Percentiles rank a stretch among this genome's conserved stretches.
Conservation (phyloP, 2,329 filamentous ascomycete genomes). For the Fusarium burgessii region DNA sequence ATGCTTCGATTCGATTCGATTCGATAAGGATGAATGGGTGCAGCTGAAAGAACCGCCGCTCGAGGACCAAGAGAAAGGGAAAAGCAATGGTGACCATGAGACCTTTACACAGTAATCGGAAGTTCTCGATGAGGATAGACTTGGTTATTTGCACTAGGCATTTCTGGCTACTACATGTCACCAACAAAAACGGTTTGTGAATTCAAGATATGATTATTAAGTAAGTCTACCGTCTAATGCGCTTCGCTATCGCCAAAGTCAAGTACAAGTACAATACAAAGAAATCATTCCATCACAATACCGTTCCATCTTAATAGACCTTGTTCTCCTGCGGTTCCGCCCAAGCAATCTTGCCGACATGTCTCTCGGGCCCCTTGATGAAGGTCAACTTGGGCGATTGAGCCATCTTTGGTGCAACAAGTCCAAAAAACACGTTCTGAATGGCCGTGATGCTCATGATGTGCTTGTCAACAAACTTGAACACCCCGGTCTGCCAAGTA, state of each 20-base stretch:
- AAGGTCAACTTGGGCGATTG: slow-evolving; percentile 15
- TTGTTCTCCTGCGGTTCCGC: background rate
- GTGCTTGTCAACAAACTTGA: slow-evolving; percentile 33
- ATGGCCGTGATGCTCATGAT: slow-evolving; percentile 14
- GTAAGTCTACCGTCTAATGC: background rate
- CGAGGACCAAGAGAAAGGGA: too few species aligned
- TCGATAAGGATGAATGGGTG: background rate
- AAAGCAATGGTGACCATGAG: too few species aligned
- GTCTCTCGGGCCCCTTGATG: background rate
- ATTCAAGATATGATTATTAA: background rate
- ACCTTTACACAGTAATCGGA: too few species aligned
- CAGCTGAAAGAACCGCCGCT: too few species aligned
- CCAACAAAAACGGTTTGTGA: accelerated
- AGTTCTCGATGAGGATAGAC: too few species aligned
- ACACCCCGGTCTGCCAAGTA: slow-evolving; percentile 28
- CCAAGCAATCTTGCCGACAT: slow-evolving; percentile 2
- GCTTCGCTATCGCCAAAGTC: background rate
- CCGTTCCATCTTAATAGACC: background rate
- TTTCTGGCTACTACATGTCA: accelerated
- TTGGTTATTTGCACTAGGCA: background rate
- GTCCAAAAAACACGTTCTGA: slow-evolving; percentile 18
- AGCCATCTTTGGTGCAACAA: slow-evolving; percentile 12
- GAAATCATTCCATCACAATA: background rate
- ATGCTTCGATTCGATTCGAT: background rate
- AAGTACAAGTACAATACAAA: background rate